Evolutionary conservation across 371 early-diverging fungal species (phyloP).

Genomic region (Ordospora pajunii): DNA sequence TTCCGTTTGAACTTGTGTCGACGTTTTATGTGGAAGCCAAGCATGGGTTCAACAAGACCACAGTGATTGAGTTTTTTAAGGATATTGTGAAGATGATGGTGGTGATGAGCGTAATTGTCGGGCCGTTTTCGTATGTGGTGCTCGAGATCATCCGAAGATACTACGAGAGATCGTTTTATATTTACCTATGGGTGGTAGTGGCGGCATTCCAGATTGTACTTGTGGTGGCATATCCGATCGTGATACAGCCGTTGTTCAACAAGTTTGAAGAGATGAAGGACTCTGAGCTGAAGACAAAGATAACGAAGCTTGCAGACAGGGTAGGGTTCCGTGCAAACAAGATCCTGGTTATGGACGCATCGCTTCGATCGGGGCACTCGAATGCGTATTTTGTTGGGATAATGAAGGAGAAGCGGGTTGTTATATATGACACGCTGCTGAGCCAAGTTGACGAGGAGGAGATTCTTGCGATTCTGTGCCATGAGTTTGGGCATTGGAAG

Average conservation of each 20-base stretch:
- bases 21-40: slow-evolving; percentile 84
- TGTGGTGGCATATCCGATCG: slow-evolving; percentile 78
- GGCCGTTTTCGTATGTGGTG: slow-evolving; percentile 39
- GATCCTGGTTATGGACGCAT: slow-evolving; percentile 84
- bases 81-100: slow-evolving; percentile 64
- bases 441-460: slow-evolving; percentile 68
- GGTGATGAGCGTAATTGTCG: slow-evolving; percentile 8
- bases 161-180: slow-evolving; percentile 11
- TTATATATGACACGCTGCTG: slow-evolving; percentile 83
- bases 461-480: slow-evolving; percentile 74
- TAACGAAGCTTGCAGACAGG: slow-evolving; percentile 72
- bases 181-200: slow-evolving; percentile 55
- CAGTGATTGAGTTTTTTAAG: slow-evolving; percentile 68
- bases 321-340: slow-evolving; percentile 82
- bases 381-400: slow-evolving; percentile 77
- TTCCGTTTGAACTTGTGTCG: slow-evolving; percentile 73
- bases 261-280: slow-evolving; percentile 74
- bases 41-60: slow-evolving; percentile 92
- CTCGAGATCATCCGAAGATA: slow-evolving; percentile 27
- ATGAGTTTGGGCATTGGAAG: slow-evolving; percentile 93
- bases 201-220: slow-evolving; percentile 71
- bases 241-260: slow-evolving; percentile 93
- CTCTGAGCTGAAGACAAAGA: slow-evolving; percentile 71
- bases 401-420: slow-evolving; percentile 87
- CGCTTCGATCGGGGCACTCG: slow-evolving; percentile 78